A percentile compares a stretch with the other conserved stretches of the same genome.
Evolutionary conservation across 106 monocot genomes (phyloP).

Genomic region (Dactylorhiza incarnata): DNA sequence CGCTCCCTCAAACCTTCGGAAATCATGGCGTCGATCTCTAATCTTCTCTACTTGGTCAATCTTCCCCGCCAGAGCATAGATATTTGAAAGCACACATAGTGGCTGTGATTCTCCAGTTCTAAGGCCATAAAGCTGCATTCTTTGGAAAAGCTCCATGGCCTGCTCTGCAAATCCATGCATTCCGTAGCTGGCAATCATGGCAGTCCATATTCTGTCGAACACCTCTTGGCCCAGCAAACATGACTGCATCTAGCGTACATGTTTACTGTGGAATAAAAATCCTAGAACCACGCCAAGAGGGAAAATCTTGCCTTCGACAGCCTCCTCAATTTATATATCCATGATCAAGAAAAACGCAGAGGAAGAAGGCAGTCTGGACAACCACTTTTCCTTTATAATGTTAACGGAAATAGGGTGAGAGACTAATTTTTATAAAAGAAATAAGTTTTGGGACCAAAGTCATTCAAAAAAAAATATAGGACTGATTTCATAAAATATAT

Average conservation of each 20-base stretch:
- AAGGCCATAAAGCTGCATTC: conserved; percentile 25
- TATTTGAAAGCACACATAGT: conserved; percentile 57
- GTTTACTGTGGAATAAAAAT: conserved; percentile 28
- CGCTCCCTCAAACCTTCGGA: conserved; percentile 34
- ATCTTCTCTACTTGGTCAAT: conserved; percentile 41
- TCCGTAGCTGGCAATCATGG: conserved; percentile 49
- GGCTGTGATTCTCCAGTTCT: conserved; percentile 43
- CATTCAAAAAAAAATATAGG: no score
- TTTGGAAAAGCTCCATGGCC: conserved; percentile 33
- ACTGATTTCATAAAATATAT: no score
- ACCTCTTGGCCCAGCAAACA: conserved; percentile 30
- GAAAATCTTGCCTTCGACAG: conserved; percentile 15
- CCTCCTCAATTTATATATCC: no score
- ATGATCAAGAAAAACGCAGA: no score
- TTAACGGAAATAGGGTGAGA: no score
- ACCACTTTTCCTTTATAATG: no score
- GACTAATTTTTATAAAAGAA: no score
- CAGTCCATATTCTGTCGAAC: conserved; percentile 49
- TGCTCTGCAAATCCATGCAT: conserved; percentile 42
- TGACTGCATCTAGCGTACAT: conserved; percentile 51
- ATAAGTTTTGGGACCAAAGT: no score
- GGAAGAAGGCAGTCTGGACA: no score
- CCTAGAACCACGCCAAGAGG: conserved; percentile 27
- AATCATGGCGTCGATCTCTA: conserved; percentile 38
- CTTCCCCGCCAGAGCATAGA: conserved; percentile 35